phyloP scores from a whole-genome alignment of 2,329 filamentous ascomycete genomes.

The Dactylellina haptotyla region DNA sequence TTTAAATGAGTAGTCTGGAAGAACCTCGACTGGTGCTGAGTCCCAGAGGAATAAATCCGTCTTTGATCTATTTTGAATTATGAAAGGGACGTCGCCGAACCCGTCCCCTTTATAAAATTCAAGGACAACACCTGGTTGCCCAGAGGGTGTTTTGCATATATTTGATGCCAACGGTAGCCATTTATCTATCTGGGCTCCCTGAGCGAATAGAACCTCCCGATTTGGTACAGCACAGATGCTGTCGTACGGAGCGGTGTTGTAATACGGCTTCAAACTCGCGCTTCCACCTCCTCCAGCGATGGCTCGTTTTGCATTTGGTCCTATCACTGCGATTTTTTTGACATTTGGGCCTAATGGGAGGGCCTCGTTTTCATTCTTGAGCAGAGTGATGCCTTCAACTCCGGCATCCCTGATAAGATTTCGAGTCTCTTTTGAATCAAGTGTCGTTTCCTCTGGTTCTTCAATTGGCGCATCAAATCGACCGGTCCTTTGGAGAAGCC shows the following conservation, averaged over 20 bases:
- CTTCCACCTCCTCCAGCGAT: constrained; percentile 76
- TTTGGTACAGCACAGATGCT: constrained; percentile 69
- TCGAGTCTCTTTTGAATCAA: constrained; percentile 67
- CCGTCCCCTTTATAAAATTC: constrained; percentile 74
- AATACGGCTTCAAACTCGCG: constrained; percentile 75
- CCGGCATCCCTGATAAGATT: constrained; percentile 71
- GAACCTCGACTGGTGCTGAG: constrained; percentile 71
- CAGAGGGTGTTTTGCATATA: constrained; percentile 68
- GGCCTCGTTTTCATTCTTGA: constrained; percentile 68
- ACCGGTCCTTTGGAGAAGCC: constrained; percentile 71
- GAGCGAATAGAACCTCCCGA: constrained; percentile 70
- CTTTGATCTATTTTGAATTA: constrained; percentile 70
- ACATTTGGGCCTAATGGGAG: constrained; percentile 64
- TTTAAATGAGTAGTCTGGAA: constrained; percentile 73
- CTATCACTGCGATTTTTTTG: constrained; percentile 76
- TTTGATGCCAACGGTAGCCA: constrained; percentile 73
- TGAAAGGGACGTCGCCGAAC: constrained; percentile 69
- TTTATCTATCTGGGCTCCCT: constrained; percentile 73
- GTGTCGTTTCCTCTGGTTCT: constrained; percentile 69
- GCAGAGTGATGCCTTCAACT: constrained; percentile 71
- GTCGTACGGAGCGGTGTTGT: constrained; percentile 72
- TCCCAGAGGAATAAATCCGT: constrained; percentile 78
- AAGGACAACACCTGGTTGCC: constrained; percentile 71
- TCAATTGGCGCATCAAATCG: constrained; percentile 70
- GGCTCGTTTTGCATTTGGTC: constrained; percentile 76